Base-by-base conservation (phyloP, 140 eudicot species). In the Stevia rebaudiana region DNA sequence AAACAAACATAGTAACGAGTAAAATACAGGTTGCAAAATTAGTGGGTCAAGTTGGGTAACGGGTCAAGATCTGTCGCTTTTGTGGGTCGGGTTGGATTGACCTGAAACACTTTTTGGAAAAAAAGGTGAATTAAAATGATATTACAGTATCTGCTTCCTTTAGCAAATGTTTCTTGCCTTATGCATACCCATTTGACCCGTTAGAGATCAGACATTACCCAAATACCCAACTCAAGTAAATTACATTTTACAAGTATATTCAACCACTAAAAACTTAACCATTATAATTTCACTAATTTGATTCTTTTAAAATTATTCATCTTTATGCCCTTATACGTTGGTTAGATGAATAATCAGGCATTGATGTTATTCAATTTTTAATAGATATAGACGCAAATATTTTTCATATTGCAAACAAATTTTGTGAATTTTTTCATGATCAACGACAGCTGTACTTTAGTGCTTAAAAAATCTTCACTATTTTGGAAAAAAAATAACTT, bases 401-500 rank as follows among this genome's bases (percentile, higher is more conserved):
- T 6, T 21, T 51, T 61, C 66, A 61, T 37, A n/a, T 61, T 19
- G 21, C 51, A 21, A 61, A 61, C 36, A 11, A 2, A 40, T 3
- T 28, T 62, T 24, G 0, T 24, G 25, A 3, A 46, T 11, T 30
- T 64, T 25, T 46, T 64, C 7, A 17, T 42, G 49, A 31, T 65
- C 47, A 47, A 23, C 40, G 15, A 41, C 42, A 49, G 18, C 55
- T 18, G 1, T 25, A 22, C 42, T 12, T 43, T 13, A 43, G 49
- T 43, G 49, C 49, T 2, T 43, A 18, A 12, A 43, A 43, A n/a
- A 43, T n/a, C 49, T 43, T 13, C 2, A 43, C 8, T 3, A 5
- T 49, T 3, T 0, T 49, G 55, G 25, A 54, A 15, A 39, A 74
- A 16, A 54, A 15, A 39, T 71, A 16, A 82, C 97, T 83, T 89